Evolutionary conservation across 345 rosid genomes (phyloP).

Genomic region (Cardamine chenopodiifolia): DNA sequence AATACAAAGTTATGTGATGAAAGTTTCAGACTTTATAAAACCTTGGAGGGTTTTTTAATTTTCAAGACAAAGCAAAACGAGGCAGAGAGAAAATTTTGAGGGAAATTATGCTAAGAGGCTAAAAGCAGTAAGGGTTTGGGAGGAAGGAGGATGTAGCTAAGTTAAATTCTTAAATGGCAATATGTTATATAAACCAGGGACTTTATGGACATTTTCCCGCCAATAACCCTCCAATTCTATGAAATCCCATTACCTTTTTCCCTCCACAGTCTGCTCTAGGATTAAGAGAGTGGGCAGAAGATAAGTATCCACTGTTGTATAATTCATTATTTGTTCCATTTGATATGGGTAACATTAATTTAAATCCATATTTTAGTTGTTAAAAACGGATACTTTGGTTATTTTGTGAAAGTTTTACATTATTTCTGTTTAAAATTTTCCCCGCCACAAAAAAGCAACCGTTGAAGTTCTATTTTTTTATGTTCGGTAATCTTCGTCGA

Average conservation of each 20-base stretch:
- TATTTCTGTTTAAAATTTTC: no score
- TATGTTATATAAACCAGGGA: conserved; percentile 45
- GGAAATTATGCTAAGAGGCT: not conserved
- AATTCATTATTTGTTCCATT: not conserved
- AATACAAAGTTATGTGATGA: not conserved
- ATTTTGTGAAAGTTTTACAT: no score
- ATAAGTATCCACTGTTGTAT: not conserved
- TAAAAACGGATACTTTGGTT: no score
- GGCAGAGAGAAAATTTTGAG: not conserved
- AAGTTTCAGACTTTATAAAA: not conserved
- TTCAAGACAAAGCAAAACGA: not conserved
- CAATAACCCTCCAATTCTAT: conserved; percentile 20
- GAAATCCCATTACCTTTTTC: not conserved
- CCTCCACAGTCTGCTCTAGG: not conserved
- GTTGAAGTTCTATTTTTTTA: no score
- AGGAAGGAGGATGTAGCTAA: conserved; percentile 29
- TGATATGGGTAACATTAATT: not conserved
- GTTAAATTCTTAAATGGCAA: not conserved
- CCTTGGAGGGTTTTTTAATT: not conserved
- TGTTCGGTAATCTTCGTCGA: no score
- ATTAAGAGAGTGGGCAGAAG: not conserved
- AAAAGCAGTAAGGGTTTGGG: not conserved
- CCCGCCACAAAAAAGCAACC: no score
- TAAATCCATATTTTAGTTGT: not conserved
- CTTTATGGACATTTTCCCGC: conserved; percentile 65